Evolutionary conservation across 495 filamentous ascomycete genomes (phyloP).

Genomic region (Niebla homalea): DNA sequence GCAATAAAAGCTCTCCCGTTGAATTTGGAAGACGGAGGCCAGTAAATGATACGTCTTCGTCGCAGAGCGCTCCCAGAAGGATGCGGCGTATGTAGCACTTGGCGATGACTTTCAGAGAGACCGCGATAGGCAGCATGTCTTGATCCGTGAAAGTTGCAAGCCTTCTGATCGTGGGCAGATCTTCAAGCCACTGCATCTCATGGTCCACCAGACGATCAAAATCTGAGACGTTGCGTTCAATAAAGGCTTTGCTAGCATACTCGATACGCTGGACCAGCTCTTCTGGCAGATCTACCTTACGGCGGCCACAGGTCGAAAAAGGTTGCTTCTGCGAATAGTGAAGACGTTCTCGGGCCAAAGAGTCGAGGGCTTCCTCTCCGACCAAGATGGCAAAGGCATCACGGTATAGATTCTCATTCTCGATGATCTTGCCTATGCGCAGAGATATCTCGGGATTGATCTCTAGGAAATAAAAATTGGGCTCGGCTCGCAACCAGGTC

Average conservation of each 20-base stretch:
- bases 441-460: slow-evolving; percentile 33
- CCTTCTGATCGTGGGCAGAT: slow-evolving; percentile 20
- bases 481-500: slow-evolving; percentile 33
- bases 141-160: slow-evolving; percentile 10
- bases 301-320: slow-evolving; percentile 19
- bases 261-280: slow-evolving; percentile 34
- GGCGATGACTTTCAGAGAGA: slow-evolving; percentile 11
- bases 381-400: slow-evolving; percentile 37
- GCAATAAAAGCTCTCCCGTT: slow-evolving; percentile 10
- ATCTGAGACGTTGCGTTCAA: slow-evolving; percentile 21
- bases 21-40: background rate
- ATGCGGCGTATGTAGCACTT: slow-evolving; percentile 23
- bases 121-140: slow-evolving; percentile 8
- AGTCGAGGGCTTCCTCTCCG: slow-evolving; percentile 31
- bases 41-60: background rate
- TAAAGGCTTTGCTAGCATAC: slow-evolving; percentile 36
- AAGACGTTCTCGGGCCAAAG: slow-evolving; percentile 9
- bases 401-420: slow-evolving; percentile 25
- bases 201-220: slow-evolving; percentile 23
- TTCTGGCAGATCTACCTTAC: slow-evolving; percentile 28
- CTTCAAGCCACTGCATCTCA: slow-evolving; percentile 31
- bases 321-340: background rate
- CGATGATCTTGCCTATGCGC: slow-evolving; percentile 30
- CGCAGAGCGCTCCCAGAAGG: slow-evolving; percentile 17
- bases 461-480: slow-evolving; percentile 34